Percentiles rank a stretch among this genome's conserved stretches.
These are phyloP conservation scores for Fusarium lyarnte DNA, from an alignment of 2,329 filamentous ascomycete genomes.

Conservation along the genomic window DNA sequence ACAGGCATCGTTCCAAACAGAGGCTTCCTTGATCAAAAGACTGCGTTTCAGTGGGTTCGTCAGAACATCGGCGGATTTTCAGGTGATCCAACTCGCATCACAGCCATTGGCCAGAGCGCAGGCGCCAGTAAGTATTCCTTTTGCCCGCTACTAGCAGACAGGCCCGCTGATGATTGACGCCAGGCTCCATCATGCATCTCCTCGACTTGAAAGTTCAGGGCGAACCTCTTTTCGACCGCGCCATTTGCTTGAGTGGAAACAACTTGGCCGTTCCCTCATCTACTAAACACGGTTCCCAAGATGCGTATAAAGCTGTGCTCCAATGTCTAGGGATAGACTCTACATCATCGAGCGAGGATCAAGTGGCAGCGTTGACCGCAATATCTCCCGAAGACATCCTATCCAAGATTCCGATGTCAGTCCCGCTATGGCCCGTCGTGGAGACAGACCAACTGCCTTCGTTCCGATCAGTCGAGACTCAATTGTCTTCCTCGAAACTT, in stretches of 20 bases:
- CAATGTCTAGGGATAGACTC: neutral
- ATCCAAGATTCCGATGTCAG: neutral
- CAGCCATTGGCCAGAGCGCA: neutral
- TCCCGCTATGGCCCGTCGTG: neutral
- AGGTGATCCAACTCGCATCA: neutral
- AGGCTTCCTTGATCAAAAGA: neutral
- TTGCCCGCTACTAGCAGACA: neutral
- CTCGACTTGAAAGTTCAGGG: neutral
- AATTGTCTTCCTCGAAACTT: accelerated
- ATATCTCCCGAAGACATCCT: neutral
- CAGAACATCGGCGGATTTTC: neutral
- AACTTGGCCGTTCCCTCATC: neutral
- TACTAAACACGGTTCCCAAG: neutral
- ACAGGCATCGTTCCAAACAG: neutral
- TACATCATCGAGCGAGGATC: neutral
- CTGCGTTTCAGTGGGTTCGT: neutral
- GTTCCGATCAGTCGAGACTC: neutral
- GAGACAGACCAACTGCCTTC: neutral
- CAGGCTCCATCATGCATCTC: neutral
- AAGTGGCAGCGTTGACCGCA: neutral
- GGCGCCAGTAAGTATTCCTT: neutral
- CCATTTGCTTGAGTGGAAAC: neutral
- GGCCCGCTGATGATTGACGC: neutral
- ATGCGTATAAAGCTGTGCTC: neutral
- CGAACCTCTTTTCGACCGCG: neutral